Evolutionary conservation across 345 rosid species (phyloP).

Genomic region (Citrus hindsii): DNA sequence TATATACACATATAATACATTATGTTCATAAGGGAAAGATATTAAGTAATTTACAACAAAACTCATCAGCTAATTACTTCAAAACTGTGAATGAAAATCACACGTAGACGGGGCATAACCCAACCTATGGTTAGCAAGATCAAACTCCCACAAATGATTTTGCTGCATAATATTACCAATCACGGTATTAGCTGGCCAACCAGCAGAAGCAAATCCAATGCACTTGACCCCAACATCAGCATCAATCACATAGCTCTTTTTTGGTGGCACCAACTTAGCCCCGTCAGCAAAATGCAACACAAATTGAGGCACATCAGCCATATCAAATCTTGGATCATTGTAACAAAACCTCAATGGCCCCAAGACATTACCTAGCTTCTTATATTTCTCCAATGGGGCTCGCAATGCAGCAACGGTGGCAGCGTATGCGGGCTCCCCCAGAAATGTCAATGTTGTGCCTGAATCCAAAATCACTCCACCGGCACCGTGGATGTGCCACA

Average conservation of each 20-base stretch:
- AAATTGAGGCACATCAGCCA: slow-evolving; percentile 1
- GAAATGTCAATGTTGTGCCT: slow-evolving; percentile 23
- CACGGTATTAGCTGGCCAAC: neutral
- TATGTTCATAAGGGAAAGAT: no score
- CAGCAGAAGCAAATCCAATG: neutral
- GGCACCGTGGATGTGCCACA: neutral
- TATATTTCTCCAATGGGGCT: neutral
- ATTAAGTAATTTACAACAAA: no score
- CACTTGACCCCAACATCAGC: slow-evolving; percentile 11
- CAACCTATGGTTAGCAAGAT: slow-evolving; percentile 9
- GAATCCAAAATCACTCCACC: slow-evolving; percentile 29
- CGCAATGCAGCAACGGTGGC: slow-evolving; percentile 5
- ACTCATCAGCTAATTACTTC: no score
- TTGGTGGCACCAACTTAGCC: slow-evolving; percentile 3
- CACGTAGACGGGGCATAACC: slow-evolving; percentile 16
- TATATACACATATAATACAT: no score
- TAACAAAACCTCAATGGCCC: slow-evolving; percentile 4
- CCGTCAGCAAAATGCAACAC: slow-evolving; percentile 20
- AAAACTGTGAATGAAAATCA: neutral
- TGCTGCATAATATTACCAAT: slow-evolving; percentile 23
- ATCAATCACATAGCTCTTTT: slow-evolving; percentile 15
- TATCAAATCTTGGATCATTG: neutral
- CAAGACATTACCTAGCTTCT: neutral
- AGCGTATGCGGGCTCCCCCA: slow-evolving; percentile 10
- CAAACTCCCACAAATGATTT: slow-evolving; percentile 23